These are phyloP conservation scores for Maudiozyma humilis DNA, from an alignment of 1,139 yeast genomes.

Conservation along the genomic window DNA sequence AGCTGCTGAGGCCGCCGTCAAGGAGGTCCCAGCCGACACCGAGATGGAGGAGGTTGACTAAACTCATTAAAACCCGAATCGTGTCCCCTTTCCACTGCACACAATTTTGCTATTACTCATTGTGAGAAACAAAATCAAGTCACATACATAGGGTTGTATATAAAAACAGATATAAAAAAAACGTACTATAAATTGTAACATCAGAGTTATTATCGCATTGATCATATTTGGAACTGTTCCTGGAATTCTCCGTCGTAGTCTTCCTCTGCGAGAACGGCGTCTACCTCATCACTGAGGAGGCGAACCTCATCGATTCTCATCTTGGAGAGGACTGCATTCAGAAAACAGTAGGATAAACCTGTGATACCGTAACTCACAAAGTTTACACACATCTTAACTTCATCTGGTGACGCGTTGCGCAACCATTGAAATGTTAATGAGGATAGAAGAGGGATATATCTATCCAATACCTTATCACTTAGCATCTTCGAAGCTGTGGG, in stretches of 20 bases:
- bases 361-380: constrained; percentile 3
- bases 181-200: neutral
- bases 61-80: constrained; percentile 14
- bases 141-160: constrained; percentile 13
- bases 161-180: constrained; percentile 1
- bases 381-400: constrained; percentile 4
- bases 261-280: neutral
- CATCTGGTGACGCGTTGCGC: constrained; percentile 3
- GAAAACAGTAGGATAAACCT: neutral
- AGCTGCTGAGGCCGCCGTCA: constrained; percentile 88
- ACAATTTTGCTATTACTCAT: neutral
- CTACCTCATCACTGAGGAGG: neutral
- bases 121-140: constrained; percentile 11
- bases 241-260: neutral
- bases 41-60: constrained; percentile 99
- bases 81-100: too few relatives aligned
- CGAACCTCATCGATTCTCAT: neutral
- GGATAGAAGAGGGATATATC: neutral
- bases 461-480: neutral
- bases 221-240: too few relatives aligned
- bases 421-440: neutral
- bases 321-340: neutral
- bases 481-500: constrained; percentile 1
- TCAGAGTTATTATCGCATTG: neutral
- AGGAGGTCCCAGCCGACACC: constrained; percentile 71